Conservation (phyloP, 139 green algal genomes). For the Chlamydomonas asymmetrica region DNA sequence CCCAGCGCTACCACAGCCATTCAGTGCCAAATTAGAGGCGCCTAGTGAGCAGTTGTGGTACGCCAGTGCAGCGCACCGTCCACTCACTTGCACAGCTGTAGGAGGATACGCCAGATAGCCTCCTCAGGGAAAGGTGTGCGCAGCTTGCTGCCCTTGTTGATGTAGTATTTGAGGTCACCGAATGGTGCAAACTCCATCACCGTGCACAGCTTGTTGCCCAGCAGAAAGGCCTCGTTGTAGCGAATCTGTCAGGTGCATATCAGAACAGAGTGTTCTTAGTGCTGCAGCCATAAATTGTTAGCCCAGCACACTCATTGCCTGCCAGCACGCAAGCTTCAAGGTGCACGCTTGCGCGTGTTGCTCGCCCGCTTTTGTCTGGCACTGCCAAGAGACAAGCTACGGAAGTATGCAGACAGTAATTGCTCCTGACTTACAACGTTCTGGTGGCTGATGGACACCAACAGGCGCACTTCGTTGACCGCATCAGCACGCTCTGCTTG, state of each 20-base stretch:
- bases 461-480: slow-evolving; percentile 78
- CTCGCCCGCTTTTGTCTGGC: not conserved
- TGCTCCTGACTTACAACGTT: slow-evolving; percentile 58
- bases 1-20: too few relatives aligned
- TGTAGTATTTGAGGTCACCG: slow-evolving; percentile 67
- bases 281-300: too few relatives aligned
- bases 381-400: not conserved
- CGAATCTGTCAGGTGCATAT: slow-evolving; percentile 34
- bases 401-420: not conserved
- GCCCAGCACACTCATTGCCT: too few relatives aligned
- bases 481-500: slow-evolving; percentile 65
- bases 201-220: slow-evolving; percentile 75
- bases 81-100: slow-evolving; percentile 55
- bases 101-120: slow-evolving; percentile 80
- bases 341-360: not conserved
- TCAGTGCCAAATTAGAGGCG: not conserved
- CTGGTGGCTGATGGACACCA: slow-evolving; percentile 66
- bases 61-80: too few relatives aligned
- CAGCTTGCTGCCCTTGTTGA: slow-evolving; percentile 60
- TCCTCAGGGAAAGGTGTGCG: slow-evolving; percentile 73
- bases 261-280: too few relatives aligned
- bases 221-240: slow-evolving; percentile 81
- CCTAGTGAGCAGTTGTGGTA: not conserved
- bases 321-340: too few relatives aligned
- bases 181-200: slow-evolving; percentile 82